Conservation (phyloP, 495 filamentous ascomycete species). For the Physcia stellaris region DNA sequence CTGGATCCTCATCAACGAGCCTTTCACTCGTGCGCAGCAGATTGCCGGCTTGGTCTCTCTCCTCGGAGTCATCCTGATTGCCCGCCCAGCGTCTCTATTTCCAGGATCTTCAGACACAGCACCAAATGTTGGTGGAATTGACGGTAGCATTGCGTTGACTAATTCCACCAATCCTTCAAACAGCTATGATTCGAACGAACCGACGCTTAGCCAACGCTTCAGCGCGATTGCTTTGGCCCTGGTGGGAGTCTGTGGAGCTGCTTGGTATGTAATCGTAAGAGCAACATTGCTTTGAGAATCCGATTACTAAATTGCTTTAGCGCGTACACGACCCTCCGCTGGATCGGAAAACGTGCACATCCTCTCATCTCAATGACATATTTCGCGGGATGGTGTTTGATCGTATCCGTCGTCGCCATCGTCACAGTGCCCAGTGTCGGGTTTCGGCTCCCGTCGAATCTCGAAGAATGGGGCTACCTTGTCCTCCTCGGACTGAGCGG, state of each 20-base stretch:
- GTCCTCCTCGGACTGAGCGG: conserved; percentile 58
- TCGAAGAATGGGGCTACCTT: conserved; percentile 58
- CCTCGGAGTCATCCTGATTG: conserved; percentile 72
- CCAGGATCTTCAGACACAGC: conserved; percentile 5
- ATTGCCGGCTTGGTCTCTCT: conserved; percentile 64
- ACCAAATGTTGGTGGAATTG: conserved; percentile 10
- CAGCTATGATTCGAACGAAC: conserved; percentile 20
- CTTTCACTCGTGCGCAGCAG: conserved; percentile 67
- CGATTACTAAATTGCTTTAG: no score
- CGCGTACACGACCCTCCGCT: conserved; percentile 69
- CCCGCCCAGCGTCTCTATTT: conserved; percentile 51
- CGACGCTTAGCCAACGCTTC: conserved; percentile 54
- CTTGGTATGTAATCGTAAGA: no score
- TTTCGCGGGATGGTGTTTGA: conserved; percentile 56
- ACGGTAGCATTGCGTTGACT: conserved; percentile 7
- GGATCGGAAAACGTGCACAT: conserved; percentile 75
- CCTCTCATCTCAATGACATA: conserved; percentile 79
- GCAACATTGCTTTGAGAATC: no score
- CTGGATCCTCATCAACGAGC: conserved; percentile 61
- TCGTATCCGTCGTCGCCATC: conserved; percentile 51
- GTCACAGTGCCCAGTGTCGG: conserved; percentile 34
- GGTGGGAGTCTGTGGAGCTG: conserved; percentile 66
- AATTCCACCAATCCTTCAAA: conserved; percentile 13
- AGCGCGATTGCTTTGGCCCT: conserved; percentile 60
- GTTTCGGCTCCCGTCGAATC: conserved; percentile 47